Conservation (phyloP, 1,284 basidiomycete genomes). For the Pseudozyma tsukubaensis region DNA sequence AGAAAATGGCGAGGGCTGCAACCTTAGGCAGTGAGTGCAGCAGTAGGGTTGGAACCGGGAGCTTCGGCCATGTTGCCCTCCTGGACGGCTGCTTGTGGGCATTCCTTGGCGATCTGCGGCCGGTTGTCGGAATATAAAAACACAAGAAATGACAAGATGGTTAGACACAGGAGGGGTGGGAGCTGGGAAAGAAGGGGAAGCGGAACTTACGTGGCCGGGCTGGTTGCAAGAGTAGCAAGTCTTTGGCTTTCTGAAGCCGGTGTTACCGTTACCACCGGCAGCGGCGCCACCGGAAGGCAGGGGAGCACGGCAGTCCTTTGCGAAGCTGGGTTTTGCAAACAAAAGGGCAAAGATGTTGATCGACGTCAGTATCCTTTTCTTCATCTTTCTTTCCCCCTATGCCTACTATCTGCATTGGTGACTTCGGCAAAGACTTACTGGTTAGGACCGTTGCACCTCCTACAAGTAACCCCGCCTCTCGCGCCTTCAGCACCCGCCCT, state of each 20-base stretch:
- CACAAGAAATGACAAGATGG: too few relatives aligned
- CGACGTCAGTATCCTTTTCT: too few relatives aligned
- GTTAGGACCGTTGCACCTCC: slow-evolving; percentile 34
- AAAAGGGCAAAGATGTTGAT: neutral
- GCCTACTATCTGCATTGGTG: too few relatives aligned
- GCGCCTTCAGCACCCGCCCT: neutral
- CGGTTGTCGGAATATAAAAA: neutral
- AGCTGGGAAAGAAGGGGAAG: neutral
- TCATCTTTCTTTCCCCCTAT: too few relatives aligned
- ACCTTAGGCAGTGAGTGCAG: slow-evolving; percentile 35
- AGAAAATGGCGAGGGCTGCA: neutral
- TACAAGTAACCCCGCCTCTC: slow-evolving; percentile 22
- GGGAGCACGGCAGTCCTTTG: slow-evolving; percentile 8
- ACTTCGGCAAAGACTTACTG: slow-evolving; percentile 18
- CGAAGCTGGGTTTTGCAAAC: too few relatives aligned
- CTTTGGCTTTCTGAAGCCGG: slow-evolving; percentile 18
- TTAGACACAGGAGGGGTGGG: neutral
- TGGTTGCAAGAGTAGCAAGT: slow-evolving; percentile 38
- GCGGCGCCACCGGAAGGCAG: neutral
- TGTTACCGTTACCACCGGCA: slow-evolving; percentile 11
- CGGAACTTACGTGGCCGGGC: slow-evolving; percentile 38
- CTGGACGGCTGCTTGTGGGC: slow-evolving; percentile 18
- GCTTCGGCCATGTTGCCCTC: slow-evolving; percentile 19
- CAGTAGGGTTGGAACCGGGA: slow-evolving; percentile 30
- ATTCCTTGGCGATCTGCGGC: slow-evolving; percentile 39